phyloP scores from a whole-genome alignment of 805 yeast species.

The Candida germanica region DNA sequence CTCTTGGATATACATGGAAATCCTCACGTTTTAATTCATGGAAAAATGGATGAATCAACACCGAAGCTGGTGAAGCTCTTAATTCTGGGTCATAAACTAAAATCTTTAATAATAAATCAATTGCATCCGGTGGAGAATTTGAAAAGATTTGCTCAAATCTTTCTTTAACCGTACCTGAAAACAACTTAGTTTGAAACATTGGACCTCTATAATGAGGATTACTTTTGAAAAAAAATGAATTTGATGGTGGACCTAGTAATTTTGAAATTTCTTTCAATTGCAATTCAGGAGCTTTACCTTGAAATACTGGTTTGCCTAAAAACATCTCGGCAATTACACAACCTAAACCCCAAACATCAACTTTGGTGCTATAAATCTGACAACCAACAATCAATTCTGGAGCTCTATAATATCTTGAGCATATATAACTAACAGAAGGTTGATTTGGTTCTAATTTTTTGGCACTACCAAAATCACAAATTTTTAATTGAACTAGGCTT shows the following conservation, averaged over 20 bases:
- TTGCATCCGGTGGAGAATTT: conserved; percentile 78
- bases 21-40: conserved; percentile 69
- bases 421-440: conserved; percentile 92
- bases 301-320: conserved; percentile 91
- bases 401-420: conserved; percentile 93
- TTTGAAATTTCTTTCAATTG: conserved; percentile 91
- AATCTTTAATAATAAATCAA: conserved; percentile 76
- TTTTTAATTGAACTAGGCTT: conserved; percentile 58
- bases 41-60: conserved; percentile 85
- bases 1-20: conserved; percentile 55
- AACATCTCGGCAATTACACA: conserved; percentile 95
- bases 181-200: conserved; percentile 62
- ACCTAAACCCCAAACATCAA: conserved; percentile 97
- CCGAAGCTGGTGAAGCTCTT: conserved; percentile 76
- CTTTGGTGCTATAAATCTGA: conserved; percentile 80
- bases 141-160: conserved; percentile 49
- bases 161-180: conserved; percentile 51
- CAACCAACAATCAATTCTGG: conserved; percentile 95
- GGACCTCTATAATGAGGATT: conserved; percentile 78
- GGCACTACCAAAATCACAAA: conserved; percentile 86
- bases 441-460: conserved; percentile 73
- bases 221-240: conserved; percentile 65
- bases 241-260: conserved; percentile 81
- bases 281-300: conserved; percentile 84
- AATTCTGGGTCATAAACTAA: conserved; percentile 87